Percentiles rank a stretch among this genome's conserved stretches.
These are phyloP conservation scores for Vachellia pachyceras DNA, from an alignment of 306 rosid species.

Conservation along the genomic window DNA sequence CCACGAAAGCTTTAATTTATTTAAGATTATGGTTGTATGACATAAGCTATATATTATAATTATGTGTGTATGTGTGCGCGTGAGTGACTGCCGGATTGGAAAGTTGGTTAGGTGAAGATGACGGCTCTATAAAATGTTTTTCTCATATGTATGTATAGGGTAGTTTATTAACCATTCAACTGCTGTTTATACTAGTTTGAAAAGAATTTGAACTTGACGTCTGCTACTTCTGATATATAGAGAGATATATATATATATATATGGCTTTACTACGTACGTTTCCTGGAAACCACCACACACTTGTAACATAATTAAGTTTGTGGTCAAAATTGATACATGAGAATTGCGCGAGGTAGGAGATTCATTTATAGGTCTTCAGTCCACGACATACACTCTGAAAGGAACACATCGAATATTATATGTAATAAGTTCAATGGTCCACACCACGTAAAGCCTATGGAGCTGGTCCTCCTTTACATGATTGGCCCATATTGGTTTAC, in stretches of 20 bases:
- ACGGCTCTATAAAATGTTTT: background rate
- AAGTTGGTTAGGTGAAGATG: background rate
- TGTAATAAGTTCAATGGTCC: background rate
- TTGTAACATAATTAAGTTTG: background rate
- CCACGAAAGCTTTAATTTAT: background rate
- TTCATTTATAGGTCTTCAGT: background rate
- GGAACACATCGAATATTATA: background rate
- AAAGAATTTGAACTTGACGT: conserved; percentile 18
- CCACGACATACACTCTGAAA: background rate
- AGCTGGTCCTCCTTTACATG: background rate
- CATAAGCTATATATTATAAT: background rate
- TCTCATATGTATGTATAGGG: background rate
- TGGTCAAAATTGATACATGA: conserved; percentile 26
- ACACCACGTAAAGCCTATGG: background rate
- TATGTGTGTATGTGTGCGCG: background rate
- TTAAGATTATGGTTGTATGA: background rate
- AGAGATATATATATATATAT: background rate
- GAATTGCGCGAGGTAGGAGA: background rate
- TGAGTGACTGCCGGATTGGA: background rate
- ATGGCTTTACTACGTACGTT: background rate
- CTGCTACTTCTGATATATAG: background rate
- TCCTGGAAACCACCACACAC: background rate
- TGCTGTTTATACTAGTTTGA: background rate
- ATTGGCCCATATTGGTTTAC: background rate
- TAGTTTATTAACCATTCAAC: background rate